Conservation (phyloP, 2,329 filamentous ascomycete species). For the Trichoderma atroviride region DNA sequence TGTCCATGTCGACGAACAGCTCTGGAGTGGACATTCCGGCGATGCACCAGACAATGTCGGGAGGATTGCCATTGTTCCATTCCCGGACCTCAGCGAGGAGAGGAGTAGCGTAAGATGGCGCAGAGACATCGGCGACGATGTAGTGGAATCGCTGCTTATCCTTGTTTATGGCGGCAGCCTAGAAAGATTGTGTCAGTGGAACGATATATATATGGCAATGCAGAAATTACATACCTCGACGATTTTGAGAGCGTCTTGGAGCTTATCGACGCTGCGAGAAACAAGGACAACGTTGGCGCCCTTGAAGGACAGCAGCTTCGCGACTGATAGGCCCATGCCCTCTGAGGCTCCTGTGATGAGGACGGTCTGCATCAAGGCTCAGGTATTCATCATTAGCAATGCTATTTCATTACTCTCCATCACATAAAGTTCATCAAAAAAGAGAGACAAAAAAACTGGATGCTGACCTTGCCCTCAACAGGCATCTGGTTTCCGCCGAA, state of each 20-base stretch:
- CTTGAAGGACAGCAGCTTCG: slow-evolving; percentile 73
- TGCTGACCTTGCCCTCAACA: slow-evolving; percentile 76
- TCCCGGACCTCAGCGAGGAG: slow-evolving; percentile 71
- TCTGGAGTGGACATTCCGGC: slow-evolving; percentile 75
- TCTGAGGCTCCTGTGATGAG: slow-evolving; percentile 90
- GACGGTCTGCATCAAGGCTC: slow-evolving; percentile 63
- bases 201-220: neutral
- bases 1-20: slow-evolving; percentile 75
- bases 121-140: slow-evolving; percentile 80
- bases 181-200: slow-evolving; percentile 10
- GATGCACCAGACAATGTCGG: slow-evolving; percentile 90
- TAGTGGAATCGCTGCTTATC: slow-evolving; percentile 76
- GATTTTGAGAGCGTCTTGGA: slow-evolving; percentile 68
- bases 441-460: neutral
- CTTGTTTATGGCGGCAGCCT: slow-evolving; percentile 68
- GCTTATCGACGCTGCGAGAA: slow-evolving; percentile 74
- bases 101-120: slow-evolving; percentile 67
- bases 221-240: slow-evolving; percentile 62
- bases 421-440: neutral
- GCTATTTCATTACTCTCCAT: slow-evolving; percentile 2
- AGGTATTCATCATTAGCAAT: neutral
- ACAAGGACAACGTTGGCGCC: slow-evolving; percentile 88
- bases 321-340: slow-evolving; percentile 82
- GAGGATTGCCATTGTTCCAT: slow-evolving; percentile 75
- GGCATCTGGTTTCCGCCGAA: slow-evolving; percentile 76